Evolutionary conservation across 306 rosid species (phyloP).

Genomic region (Cucumis sativus): Cucumber_9930_V3 NC_026659.2:3051501-3052000

Average conservation of each 20-base stretch:
- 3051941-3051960: not conserved
- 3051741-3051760: not conserved
- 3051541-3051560: conserved; percentile 16
- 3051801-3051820: not conserved
- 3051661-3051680: conserved; percentile 1
- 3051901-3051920: not conserved
- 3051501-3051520: conserved; percentile 37
- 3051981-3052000: not conserved
- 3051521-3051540: conserved; percentile 13
- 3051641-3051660: conserved; percentile 30
- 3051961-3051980: not conserved
- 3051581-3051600: conserved; percentile 18
- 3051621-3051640: conserved; percentile 27
- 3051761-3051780: not conserved
- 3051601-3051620: conserved; percentile 12
- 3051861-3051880: not conserved
- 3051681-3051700: not conserved
- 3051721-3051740: not conserved
- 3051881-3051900: not conserved
- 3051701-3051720: conserved; percentile 10
- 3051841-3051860: not conserved
- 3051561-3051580: conserved; percentile 24
- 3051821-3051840: not conserved
- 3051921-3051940: not conserved
- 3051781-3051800: not conserved